Conservation (phyloP, 1,284 basidiomycete species). For the Termitomyces sp. region DNA sequence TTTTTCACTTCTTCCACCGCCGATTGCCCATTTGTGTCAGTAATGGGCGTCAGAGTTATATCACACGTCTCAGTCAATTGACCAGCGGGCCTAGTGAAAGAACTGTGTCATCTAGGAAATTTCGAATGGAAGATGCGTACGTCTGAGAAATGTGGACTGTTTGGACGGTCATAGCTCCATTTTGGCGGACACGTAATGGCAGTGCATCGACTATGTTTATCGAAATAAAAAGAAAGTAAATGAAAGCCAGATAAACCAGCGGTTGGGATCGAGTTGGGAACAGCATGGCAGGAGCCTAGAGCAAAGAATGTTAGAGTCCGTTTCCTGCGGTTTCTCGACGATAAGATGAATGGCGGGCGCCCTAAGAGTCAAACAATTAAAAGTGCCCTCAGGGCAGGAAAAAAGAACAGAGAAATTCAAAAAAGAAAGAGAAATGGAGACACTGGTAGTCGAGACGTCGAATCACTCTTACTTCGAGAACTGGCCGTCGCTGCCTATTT, state of each 20-base stretch:
- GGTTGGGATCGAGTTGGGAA: slow-evolving; percentile 21
- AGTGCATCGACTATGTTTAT: slow-evolving; percentile 21
- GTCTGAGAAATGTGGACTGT: slow-evolving; percentile 32
- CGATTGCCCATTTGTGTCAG: slow-evolving; percentile 41
- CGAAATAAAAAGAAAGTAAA: slow-evolving; percentile 21
- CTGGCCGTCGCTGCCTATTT: slow-evolving; percentile 6
- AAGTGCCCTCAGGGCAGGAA: slow-evolving; percentile 52
- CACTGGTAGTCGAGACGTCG: neutral
- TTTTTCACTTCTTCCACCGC: slow-evolving; percentile 54
- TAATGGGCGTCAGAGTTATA: slow-evolving; percentile 54
- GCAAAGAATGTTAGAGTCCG: slow-evolving; percentile 37
- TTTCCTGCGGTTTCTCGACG: slow-evolving; percentile 48
- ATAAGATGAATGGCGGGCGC: slow-evolving; percentile 32
- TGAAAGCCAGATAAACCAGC: slow-evolving; percentile 28
- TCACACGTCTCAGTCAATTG: slow-evolving; percentile 58
- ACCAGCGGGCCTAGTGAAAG: slow-evolving; percentile 34
- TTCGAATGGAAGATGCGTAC: slow-evolving; percentile 22
- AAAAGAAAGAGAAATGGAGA: slow-evolving; percentile 22
- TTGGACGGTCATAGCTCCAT: slow-evolving; percentile 25
- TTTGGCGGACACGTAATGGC: slow-evolving; percentile 17
- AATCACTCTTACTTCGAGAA: neutral
- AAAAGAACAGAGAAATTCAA: slow-evolving; percentile 18
- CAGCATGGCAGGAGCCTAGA: slow-evolving; percentile 28
- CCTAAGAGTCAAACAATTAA: slow-evolving; percentile 41
- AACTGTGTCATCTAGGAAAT: slow-evolving; percentile 6